Conservation (phyloP, 768 basidiomycete species). For the Russula griseocarnosa region DNA sequence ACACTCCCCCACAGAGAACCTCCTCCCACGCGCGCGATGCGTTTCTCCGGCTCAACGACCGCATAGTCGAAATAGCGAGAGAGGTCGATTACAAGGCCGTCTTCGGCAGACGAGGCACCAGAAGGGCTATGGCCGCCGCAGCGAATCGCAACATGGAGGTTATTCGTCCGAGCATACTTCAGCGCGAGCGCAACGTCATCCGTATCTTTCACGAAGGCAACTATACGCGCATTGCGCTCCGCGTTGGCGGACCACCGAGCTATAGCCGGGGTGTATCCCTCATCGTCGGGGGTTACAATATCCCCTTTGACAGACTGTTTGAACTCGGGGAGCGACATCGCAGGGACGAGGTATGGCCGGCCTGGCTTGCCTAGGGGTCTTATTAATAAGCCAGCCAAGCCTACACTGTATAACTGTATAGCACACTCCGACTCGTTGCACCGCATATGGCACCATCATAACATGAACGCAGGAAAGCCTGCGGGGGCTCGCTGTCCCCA, state of each 20-base stretch:
- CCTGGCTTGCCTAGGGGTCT: too few relatives aligned
- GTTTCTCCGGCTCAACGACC: constrained; percentile 39
- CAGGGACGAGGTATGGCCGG: too few relatives aligned
- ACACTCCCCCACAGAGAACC: constrained; percentile 47
- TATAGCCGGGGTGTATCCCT: constrained; percentile 40
- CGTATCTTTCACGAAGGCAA: constrained; percentile 43
- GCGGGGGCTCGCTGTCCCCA: too few relatives aligned
- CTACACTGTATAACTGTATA: too few relatives aligned
- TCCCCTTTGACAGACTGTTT: constrained; percentile 41
- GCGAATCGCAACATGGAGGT: constrained; percentile 41
- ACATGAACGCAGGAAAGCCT: too few relatives aligned
- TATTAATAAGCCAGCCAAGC: too few relatives aligned
- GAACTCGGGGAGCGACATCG: constrained; percentile 6
- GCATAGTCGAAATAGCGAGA: constrained; percentile 42
- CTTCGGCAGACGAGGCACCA: constrained; percentile 44
- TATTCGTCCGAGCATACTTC: constrained; percentile 36
- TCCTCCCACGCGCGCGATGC: constrained; percentile 43
- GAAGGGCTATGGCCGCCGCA: constrained; percentile 48
- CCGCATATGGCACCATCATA: too few relatives aligned
- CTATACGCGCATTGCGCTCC: constrained; percentile 39
- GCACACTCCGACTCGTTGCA: too few relatives aligned
- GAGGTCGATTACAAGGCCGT: constrained; percentile 50
- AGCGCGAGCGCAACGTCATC: constrained; percentile 41
- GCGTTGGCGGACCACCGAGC: constrained; percentile 44
- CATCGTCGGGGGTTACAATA: constrained; percentile 39